phyloP scores from a whole-genome alignment of 1,284 basidiomycete species.

The Puccinia hordei region DNA sequence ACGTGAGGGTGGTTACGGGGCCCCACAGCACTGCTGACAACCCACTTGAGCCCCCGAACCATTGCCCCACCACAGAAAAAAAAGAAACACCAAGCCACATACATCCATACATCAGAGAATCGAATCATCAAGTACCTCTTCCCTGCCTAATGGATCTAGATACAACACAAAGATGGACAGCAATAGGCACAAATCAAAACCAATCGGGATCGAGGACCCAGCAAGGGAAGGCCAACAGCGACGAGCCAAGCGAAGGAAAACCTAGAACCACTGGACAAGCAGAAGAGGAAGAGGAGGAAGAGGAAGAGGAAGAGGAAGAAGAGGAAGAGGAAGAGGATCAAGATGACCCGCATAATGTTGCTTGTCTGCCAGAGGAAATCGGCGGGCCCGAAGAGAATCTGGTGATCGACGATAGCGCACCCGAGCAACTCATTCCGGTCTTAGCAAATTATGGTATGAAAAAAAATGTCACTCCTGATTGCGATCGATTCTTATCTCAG shows the following conservation, averaged over 20 bases:
- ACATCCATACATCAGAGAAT: too few species aligned
- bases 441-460: conserved; percentile 35
- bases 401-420: conserved; percentile 52
- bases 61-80: too few species aligned
- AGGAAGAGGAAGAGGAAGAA: conserved; percentile 20
- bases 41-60: too few species aligned
- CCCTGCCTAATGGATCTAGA: neutral
- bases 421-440: conserved; percentile 1
- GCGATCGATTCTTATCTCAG: neutral
- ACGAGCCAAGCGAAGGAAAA: neutral
- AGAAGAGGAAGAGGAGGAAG: conserved; percentile 52
- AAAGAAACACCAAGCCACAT: too few species aligned
- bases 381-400: conserved; percentile 54
- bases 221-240: neutral
- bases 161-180: neutral
- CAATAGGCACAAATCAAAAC: neutral
- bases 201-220: neutral
- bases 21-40: too few species aligned
- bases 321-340: conserved; percentile 13
- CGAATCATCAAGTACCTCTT: too few species aligned
- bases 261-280: neutral
- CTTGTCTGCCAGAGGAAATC: conserved; percentile 58
- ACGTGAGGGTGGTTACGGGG: too few species aligned
- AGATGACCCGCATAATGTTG: neutral
- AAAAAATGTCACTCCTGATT: neutral